Base-by-base conservation (phyloP, 2,329 filamentous ascomycete genomes). In the Sclerotinia trifoliorum region DNA sequence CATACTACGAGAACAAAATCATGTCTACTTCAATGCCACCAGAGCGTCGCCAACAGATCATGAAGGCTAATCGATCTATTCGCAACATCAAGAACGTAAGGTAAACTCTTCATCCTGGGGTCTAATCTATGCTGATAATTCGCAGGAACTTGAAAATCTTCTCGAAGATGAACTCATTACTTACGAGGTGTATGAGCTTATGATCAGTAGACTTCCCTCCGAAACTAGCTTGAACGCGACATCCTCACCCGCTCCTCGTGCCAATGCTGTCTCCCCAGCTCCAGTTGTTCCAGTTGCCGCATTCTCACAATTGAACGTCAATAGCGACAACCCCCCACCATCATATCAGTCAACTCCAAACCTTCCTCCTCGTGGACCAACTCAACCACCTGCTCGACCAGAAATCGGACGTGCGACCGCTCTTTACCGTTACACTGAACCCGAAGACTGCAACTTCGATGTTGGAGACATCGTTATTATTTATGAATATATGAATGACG, bases 401-500 rank as follows among this genome's bases (percentile, higher is more conserved):
- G 80, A 92, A 55, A 83, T 97, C 69, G 88, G 88, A 67, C 84
- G 91, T 73, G 93, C 93, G 35, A 88, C 88, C 32, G 94, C 94
- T 8, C 84, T 97, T 61, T 98, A 97, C 82, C 85, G 86, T 71
- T 98, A 97, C 82, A 85, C 84, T 46, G 91, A 90, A 11, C 84
- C 90, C 52, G 94, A 93, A 69, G 94, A 98, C 78, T 84, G 96
- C 71, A 87, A 86, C 2, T 87, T 98, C 69, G 87, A 92, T 77
- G 88, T 90, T 70, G 90, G 94, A 77, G 94, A 98, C 81, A 84
- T 85, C 72, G 84, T 98, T 74, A 85, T 87, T 69, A 91, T 98
- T 29, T 86, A 88, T 73, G 92, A 97, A 80, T 94, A 96, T 82
- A 95, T 97, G 90, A 98, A 98, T 80, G 88, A 89, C 71, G 94